A percentile compares a stretch with the other conserved stretches of the same genome.
Conservation (phyloP, 495 filamentous ascomycete species). For the Parachaetomium inaequale region DNA sequence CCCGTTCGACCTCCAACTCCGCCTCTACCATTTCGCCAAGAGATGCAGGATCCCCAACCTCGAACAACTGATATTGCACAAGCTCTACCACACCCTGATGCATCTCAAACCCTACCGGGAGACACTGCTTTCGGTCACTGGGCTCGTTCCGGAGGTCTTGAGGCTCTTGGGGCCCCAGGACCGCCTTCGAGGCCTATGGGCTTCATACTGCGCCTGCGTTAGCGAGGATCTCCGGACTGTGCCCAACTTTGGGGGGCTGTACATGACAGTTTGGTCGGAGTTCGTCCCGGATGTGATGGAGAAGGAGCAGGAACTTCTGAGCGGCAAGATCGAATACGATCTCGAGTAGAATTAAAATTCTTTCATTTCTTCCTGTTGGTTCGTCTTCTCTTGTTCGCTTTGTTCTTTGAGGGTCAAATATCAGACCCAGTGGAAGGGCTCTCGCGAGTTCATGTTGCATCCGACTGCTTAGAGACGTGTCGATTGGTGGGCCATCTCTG, state of each 20-base stretch:
- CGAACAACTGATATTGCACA: not conserved
- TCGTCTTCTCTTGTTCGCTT: too few species aligned
- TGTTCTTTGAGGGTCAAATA: too few species aligned
- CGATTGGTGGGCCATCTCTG: conserved; percentile 13
- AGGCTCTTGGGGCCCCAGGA: not conserved
- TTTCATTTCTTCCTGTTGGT: too few species aligned
- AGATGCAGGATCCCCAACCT: not conserved
- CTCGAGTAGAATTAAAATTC: too few species aligned
- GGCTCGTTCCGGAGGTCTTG: not conserved
- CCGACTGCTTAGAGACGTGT: not conserved
- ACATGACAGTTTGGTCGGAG: too few species aligned
- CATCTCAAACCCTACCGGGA: not conserved
- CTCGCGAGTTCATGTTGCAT: too few species aligned
- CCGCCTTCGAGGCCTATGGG: not conserved
- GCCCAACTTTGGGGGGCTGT: not conserved
- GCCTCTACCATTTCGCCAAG: not conserved
- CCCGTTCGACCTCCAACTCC: not conserved
- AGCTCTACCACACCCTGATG: not conserved
- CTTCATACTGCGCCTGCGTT: not conserved
- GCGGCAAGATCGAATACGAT: too few species aligned
- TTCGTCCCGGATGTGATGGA: too few species aligned
- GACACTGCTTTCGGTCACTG: not conserved
- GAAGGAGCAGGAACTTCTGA: too few species aligned
- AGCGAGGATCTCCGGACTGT: not conserved
- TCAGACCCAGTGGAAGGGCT: too few species aligned